Evolutionary conservation across 306 rosid species (phyloP).

Genomic region (Dalbergia oliveri): DNA sequence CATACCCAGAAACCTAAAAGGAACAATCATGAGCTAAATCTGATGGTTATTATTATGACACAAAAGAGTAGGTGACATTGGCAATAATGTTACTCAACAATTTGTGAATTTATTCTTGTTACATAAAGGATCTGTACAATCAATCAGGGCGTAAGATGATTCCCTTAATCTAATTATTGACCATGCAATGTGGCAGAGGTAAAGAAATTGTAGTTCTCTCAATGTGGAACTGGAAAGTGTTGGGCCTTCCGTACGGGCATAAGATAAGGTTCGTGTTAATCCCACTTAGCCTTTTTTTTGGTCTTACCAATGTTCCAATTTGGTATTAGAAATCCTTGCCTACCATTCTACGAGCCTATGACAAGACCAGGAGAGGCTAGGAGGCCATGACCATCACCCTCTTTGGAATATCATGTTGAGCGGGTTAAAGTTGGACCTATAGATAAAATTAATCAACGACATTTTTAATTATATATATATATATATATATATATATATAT

Average conservation of each 20-base stretch:
- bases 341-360: conserved; percentile 46
- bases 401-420: neutral
- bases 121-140: neutral
- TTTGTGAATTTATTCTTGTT: neutral
- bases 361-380: conserved; percentile 44
- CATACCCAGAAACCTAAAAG: neutral
- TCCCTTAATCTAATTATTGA: conserved; percentile 8
- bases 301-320: conserved; percentile 27
- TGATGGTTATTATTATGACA: neutral
- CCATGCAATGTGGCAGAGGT: conserved; percentile 19
- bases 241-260: conserved; percentile 2
- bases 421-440: too few species aligned
- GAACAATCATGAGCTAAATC: neutral
- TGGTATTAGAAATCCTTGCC: conserved; percentile 31
- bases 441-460: neutral
- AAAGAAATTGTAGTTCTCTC: conserved; percentile 27
- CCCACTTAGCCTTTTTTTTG: conserved; percentile 28
- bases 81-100: too few species aligned
- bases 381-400: conserved; percentile 39
- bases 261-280: conserved; percentile 45
- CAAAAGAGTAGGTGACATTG: neutral
- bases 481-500: too few species aligned
- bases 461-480: neutral
- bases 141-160: neutral
- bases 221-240: conserved; percentile 32